These are phyloP conservation scores for Euphorbia schlechtendalii DNA, from an alignment of 441 rosid genomes.

Conservation along the genomic window DNA sequence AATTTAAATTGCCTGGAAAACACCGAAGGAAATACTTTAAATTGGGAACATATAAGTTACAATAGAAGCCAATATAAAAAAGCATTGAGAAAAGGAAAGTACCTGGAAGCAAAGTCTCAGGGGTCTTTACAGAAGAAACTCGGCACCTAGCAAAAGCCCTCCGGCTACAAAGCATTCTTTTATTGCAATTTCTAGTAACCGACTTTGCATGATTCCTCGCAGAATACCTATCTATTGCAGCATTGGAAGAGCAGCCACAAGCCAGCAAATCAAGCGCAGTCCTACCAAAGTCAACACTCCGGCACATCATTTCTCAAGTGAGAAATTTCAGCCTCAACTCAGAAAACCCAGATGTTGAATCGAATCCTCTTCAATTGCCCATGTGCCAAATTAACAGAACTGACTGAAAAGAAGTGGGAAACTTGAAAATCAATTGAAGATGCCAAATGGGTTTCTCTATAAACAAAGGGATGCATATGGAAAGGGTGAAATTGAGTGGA, in stretches of 20 bases:
- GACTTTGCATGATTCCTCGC: constrained; percentile 30
- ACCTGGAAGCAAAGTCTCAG: constrained; percentile 49
- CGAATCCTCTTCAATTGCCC: constrained; percentile 15
- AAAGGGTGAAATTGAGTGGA: constrained; percentile 38
- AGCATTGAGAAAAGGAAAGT: constrained; percentile 13
- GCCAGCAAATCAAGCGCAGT: constrained; percentile 52
- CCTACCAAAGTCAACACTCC: constrained; percentile 54
- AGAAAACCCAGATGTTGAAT: constrained; percentile 17
- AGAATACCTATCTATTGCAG: constrained; percentile 37
- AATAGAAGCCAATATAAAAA: background rate
- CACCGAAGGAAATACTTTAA: too few relatives aligned
- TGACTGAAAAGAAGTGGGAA: constrained; percentile 1
- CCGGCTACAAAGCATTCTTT: too few relatives aligned
- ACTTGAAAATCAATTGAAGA: background rate
- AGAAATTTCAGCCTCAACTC: constrained; percentile 7
- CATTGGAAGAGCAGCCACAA: constrained; percentile 56
- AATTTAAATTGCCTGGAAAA: too few relatives aligned
- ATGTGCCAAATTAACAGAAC: constrained; percentile 6
- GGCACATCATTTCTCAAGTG: constrained; percentile 54
- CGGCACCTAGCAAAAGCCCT: too few relatives aligned
- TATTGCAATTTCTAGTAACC: constrained; percentile 25
- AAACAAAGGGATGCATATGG: constrained; percentile 10
- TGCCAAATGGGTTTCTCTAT: constrained; percentile 8
- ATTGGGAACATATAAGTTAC: too few relatives aligned
- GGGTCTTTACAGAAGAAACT: constrained; percentile 47